phyloP scores from a whole-genome alignment of 1,139 yeast species.

The Kazachstania sp. region DNA sequence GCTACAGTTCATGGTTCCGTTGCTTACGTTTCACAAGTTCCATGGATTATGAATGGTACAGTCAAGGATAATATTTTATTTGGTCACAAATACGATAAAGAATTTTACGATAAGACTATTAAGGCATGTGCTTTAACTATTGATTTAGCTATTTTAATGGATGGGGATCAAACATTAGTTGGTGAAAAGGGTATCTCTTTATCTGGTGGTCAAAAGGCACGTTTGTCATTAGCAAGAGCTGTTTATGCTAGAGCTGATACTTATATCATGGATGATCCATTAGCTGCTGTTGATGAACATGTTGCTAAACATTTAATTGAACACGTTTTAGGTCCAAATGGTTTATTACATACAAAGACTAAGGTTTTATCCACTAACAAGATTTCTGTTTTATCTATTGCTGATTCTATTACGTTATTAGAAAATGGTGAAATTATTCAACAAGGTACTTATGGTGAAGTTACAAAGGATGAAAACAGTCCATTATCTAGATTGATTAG shows the following conservation, averaged over 20 bases:
- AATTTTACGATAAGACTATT: slow-evolving; percentile 67
- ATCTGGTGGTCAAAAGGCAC: slow-evolving; percentile 96
- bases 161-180: slow-evolving; percentile 85
- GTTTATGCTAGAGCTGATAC: slow-evolving; percentile 93
- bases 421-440: slow-evolving; percentile 72
- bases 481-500: slow-evolving; percentile 54
- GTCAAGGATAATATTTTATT: slow-evolving; percentile 84
- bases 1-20: slow-evolving; percentile 68
- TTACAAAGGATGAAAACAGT: slow-evolving; percentile 40
- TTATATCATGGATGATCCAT: slow-evolving; percentile 82
- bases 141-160: slow-evolving; percentile 71
- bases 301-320: slow-evolving; percentile 79
- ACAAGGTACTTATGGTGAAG: slow-evolving; percentile 59
- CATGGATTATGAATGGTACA: slow-evolving; percentile 95
- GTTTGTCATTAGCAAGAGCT: slow-evolving; percentile 87
- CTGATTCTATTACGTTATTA: slow-evolving; percentile 65
- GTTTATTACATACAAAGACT: slow-evolving; percentile 68
- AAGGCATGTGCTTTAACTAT: slow-evolving; percentile 83
- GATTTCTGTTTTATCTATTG: slow-evolving; percentile 72
- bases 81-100: slow-evolving; percentile 78
- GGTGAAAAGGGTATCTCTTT: slow-evolving; percentile 96
- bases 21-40: slow-evolving; percentile 87
- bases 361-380: slow-evolving; percentile 83
- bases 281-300: slow-evolving; percentile 93
- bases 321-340: slow-evolving; percentile 72